phyloP scores from a whole-genome alignment of 1,284 basidiomycete species.

The Microbotryum saponariae region DNA sequence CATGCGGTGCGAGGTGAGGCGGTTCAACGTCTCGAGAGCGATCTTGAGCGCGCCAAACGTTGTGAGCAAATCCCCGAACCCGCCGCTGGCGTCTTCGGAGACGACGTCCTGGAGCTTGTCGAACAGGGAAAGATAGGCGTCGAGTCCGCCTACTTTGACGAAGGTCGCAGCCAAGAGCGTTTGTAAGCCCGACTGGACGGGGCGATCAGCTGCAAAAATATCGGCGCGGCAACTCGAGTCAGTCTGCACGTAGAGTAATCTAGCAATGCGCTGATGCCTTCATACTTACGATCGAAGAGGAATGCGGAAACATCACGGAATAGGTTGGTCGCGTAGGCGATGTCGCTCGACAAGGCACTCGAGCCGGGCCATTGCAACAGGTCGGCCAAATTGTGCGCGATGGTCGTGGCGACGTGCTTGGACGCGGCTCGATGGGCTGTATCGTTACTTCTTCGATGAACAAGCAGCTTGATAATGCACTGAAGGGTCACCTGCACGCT shows the following conservation, averaged over 20 bases:
- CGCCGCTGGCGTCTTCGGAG: slow-evolving; percentile 13
- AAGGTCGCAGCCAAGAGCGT: slow-evolving; percentile 73
- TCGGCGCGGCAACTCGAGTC: not conserved
- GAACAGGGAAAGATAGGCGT: slow-evolving; percentile 58
- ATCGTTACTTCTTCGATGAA: slow-evolving; percentile 68
- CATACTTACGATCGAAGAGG: slow-evolving; percentile 68
- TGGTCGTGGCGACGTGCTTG: slow-evolving; percentile 55
- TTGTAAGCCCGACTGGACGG: slow-evolving; percentile 49
- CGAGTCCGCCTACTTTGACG: slow-evolving; percentile 63
- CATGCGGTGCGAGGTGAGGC: slow-evolving; percentile 68
- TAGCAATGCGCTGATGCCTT: not conserved
- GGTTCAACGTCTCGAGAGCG: slow-evolving; percentile 66
- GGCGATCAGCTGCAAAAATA: slow-evolving; percentile 38
- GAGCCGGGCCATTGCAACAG: slow-evolving; percentile 57
- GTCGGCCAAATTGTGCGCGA: slow-evolving; percentile 66
- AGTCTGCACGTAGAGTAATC: not conserved
- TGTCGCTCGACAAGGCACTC: slow-evolving; percentile 36
- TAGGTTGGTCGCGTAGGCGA: slow-evolving; percentile 55
- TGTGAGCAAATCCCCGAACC: slow-evolving; percentile 30
- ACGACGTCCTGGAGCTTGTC: slow-evolving; percentile 46
- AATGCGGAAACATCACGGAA: slow-evolving; percentile 63
- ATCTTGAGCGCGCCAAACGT: slow-evolving; percentile 76
- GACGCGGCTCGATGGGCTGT: slow-evolving; percentile 70
- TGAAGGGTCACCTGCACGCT: too few relatives aligned
- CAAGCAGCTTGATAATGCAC: slow-evolving; percentile 68